Evolutionary conservation across 768 basidiomycete genomes (phyloP).

Genomic region (Gymnopilus junonius): DNA sequence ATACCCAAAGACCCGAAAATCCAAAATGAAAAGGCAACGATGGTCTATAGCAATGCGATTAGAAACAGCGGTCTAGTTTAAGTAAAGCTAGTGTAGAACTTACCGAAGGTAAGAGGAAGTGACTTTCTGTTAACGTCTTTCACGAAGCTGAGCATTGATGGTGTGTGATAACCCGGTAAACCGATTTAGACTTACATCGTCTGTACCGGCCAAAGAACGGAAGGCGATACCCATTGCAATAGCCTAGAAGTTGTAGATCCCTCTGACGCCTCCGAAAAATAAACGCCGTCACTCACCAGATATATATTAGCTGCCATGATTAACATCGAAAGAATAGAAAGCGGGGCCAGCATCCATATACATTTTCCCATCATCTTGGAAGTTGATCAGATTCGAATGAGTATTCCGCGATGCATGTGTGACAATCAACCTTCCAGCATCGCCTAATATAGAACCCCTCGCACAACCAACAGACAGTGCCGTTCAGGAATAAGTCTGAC

Average conservation of each 20-base stretch:
- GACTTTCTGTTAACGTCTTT: conserved; percentile 32
- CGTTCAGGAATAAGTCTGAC: conserved; percentile 53
- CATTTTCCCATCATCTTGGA: conserved; percentile 45
- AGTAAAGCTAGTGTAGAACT: conserved; percentile 3
- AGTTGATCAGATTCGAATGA: not conserved
- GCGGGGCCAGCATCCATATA: conserved; percentile 38
- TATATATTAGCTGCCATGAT: conserved; percentile 43
- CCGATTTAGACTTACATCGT: conserved; percentile 26
- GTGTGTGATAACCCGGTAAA: not conserved
- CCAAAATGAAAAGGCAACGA: conserved; percentile 50
- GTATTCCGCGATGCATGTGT: not conserved
- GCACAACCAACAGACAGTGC: conserved; percentile 48
- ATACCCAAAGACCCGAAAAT: conserved; percentile 46
- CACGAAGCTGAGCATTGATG: not conserved
- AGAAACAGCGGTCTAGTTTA: not conserved
- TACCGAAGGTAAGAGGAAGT: conserved; percentile 33
- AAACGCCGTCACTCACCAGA: conserved; percentile 36
- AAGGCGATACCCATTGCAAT: conserved; percentile 35
- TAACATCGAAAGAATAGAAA: conserved; percentile 36
- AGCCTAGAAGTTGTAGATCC: conserved; percentile 16
- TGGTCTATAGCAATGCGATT: conserved; percentile 29
- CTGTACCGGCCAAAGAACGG: conserved; percentile 20
- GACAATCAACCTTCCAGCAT: conserved; percentile 53
- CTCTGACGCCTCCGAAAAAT: not conserved
- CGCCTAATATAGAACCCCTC: conserved; percentile 52